Conservation (phyloP, 305 asterid genomes). For the Galium porrigens region DNA sequence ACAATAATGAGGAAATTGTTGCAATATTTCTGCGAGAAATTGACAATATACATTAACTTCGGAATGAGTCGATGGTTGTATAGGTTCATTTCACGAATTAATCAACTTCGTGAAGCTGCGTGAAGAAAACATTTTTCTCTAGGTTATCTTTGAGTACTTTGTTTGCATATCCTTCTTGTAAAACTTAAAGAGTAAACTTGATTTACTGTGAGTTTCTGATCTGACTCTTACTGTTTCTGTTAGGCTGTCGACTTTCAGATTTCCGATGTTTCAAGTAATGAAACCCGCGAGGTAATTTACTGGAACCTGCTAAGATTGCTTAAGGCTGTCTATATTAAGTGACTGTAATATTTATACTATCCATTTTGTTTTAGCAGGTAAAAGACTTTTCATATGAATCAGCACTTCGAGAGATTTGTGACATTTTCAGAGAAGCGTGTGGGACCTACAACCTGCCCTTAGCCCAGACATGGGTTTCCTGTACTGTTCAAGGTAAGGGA, state of each 20-base stretch:
- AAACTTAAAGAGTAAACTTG: not conserved
- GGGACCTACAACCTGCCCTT: slow-evolving; percentile 48
- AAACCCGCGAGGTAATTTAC: slow-evolving; percentile 37
- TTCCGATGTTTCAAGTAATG: slow-evolving; percentile 35
- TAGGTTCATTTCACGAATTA: not conserved
- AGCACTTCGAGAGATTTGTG: slow-evolving; percentile 59
- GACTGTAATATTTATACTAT: slow-evolving; percentile 9
- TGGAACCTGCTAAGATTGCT: slow-evolving; percentile 6
- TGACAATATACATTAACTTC: not conserved
- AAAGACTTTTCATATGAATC: slow-evolving; percentile 57
- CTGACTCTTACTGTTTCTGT: slow-evolving; percentile 12
- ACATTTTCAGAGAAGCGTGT: slow-evolving; percentile 59
- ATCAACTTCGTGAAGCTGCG: not conserved
- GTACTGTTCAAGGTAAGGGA: slow-evolving; percentile 54
- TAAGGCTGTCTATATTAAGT: not conserved
- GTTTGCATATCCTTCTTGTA: not conserved
- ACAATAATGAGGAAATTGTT: not conserved
- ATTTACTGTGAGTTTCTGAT: slow-evolving; percentile 10
- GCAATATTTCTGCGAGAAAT: not conserved
- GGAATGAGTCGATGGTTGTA: not conserved
- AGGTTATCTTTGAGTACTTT: not conserved
- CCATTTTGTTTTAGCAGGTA: slow-evolving; percentile 28
- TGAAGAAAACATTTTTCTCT: not conserved
- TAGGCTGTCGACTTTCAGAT: slow-evolving; percentile 79
- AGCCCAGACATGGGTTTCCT: slow-evolving; percentile 85